phyloP scores from a whole-genome alignment of 2,329 filamentous ascomycete genomes.

The Hymenoscyphus linearis region DNA sequence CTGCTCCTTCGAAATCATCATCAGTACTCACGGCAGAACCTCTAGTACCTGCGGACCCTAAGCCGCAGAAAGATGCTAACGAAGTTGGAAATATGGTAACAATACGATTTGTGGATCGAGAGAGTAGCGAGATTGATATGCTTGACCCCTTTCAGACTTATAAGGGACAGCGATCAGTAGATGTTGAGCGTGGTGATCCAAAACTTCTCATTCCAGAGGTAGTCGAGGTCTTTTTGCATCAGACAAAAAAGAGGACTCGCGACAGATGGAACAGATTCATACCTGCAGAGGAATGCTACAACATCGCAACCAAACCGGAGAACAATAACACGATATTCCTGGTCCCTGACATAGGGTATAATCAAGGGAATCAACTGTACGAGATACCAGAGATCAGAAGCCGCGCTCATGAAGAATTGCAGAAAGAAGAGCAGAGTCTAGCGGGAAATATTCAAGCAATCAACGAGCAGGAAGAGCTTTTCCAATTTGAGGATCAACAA shows the following conservation, averaged over 20 bases:
- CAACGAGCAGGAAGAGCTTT: too few relatives aligned
- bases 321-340: slow-evolving; percentile 18
- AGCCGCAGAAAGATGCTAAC: background rate
- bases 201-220: slow-evolving; percentile 1
- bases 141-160: slow-evolving; percentile 5
- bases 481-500: too few relatives aligned
- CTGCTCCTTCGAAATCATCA: background rate
- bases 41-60: slow-evolving; percentile 8
- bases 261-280: slow-evolving; percentile 15
- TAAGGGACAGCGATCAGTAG: background rate
- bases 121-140: slow-evolving; percentile 5
- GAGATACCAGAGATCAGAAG: background rate
- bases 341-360: slow-evolving; percentile 10
- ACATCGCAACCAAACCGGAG: slow-evolving; percentile 4
- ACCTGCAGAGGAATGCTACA: slow-evolving; percentile 12
- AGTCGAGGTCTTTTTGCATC: slow-evolving; percentile 9
- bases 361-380: slow-evolving; percentile 1
- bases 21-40: slow-evolving; percentile 3
- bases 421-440: too few relatives aligned
- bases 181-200: too few relatives aligned
- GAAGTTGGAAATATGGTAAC: slow-evolving; percentile 2
- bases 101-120: slow-evolving; percentile 15
- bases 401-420: too few relatives aligned
- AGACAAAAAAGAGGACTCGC: slow-evolving; percentile 12
- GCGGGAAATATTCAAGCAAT: too few relatives aligned